Base-by-base conservation (phyloP, 345 rosid species). In the Lepidium africanum region DNA sequence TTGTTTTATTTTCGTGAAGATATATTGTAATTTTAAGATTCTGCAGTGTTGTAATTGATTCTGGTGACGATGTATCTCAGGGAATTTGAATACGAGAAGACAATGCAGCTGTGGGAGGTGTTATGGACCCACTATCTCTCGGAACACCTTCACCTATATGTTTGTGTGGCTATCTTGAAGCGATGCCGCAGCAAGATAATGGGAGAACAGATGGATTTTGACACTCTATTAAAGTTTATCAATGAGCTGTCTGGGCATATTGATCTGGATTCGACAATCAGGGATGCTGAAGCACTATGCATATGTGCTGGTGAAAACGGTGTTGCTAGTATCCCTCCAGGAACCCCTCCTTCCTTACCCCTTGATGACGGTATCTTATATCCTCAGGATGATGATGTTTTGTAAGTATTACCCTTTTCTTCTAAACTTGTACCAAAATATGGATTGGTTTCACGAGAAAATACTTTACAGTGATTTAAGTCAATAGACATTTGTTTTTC, bases 251-350 rank as follows among this genome's bases (percentile, higher is more conserved):
- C 90, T 38, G 91, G 97, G 53, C 86, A 59, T 37, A 85, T 95
- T 30, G 90, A 95, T 60, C 86, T 89, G 13, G 88, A 91, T 52
- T 71, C 84, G 9, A 65, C 81, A 64, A 75, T 86, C 38, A 91
- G 91, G 82, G 99, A 91, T 46, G 96, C 98, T 0, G 99, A 95
- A 83, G 99, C 91, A 46, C 76, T 94, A 71, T 95, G 97, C 80
- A 81, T 89, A 41, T 85, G 87, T 78, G 97, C 97, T 3, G 99
- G 97, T 17, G 97, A 95, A 70, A 82, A 85, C 35, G 99, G 99
- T 41, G 87, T 90, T 35, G 96, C 99, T 56, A 71, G 77, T 82
- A 87, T 89, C 66, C 99, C 97, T 7, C 98, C 96, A 8, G 97
- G 96, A 58, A 89, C 97, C 14, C 96, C 96, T 6, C 96, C 97